phyloP scores from a whole-genome alignment of 2,329 filamentous ascomycete species.

The Apiospora sp. region DNA sequence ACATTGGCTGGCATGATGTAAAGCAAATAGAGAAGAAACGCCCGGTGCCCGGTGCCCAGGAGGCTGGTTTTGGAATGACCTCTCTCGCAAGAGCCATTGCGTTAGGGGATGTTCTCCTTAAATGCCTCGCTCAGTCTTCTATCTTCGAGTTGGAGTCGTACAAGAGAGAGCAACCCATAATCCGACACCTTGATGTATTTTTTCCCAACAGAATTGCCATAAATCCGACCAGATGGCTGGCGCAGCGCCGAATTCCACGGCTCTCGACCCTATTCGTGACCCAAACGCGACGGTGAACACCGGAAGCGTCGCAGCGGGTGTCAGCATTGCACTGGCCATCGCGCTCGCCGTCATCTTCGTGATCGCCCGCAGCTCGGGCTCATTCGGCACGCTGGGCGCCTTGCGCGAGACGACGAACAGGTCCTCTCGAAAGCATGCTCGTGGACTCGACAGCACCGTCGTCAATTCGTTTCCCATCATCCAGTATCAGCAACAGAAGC shows the following conservation, averaged over 20 bases:
- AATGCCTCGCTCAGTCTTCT: background rate
- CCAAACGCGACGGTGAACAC: background rate
- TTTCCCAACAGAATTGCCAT: no score
- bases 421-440: background rate
- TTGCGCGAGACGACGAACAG: background rate
- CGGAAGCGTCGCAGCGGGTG: background rate
- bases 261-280: background rate
- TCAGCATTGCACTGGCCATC: slow-evolving; percentile 13
- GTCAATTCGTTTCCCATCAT: background rate
- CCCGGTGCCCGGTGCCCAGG: background rate
- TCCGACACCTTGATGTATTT: background rate
- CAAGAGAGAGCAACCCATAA: background rate
- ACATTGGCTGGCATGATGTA: background rate
- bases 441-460: background rate
- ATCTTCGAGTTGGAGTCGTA: background rate
- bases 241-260: background rate
- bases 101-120: background rate
- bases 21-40: background rate
- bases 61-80: background rate
- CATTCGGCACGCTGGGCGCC: background rate
- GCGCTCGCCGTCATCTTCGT: background rate
- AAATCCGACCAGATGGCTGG: background rate
- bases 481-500: background rate
- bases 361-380: background rate
- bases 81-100: background rate